Base-by-base conservation (phyloP, 345 rosid genomes). In the Rhizophora apiculata region DNA sequence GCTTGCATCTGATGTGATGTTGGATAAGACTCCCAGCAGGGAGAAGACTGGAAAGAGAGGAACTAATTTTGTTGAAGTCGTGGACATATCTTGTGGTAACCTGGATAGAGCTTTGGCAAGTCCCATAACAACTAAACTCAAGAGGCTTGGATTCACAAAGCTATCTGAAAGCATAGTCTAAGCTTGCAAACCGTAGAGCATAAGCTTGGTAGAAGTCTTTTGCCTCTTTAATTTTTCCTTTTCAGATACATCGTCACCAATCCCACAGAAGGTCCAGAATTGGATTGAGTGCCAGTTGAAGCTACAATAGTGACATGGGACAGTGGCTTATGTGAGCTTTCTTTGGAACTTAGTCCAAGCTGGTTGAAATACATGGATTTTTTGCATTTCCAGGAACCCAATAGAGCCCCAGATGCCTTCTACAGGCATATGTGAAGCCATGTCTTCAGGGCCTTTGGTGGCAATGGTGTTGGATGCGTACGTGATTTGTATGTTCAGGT, bases 111-210 rank as follows among this genome's bases (percentile, higher is more conserved):
- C 89, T 54, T 87, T 97, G 99, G 80, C 89, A 32, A 81, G 74
- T 70, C 96, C 97, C 8, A 72, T 89, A 72, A 83, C 95, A 16
- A 90, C 73, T 66, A 84, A 83, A 70, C 94, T 95, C 79, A 95
- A 83, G 86, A 95, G 92, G 83, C 96, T 92, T 64, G 86, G 97
- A 60, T 95, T 92, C 88, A 90, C 99, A 24, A 95, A 92, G 81
- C 92, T 95, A 65, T 85, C 86, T 1, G 88, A 92, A 70, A 90
- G 89, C 76, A 74, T 84, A 70, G 57, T 77, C 78, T 95, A 88
- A 77, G 73, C 72, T 64, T 75, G 82, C 80, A 76, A 61, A 85
- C 86, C 79, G 66, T 81, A 0, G 91, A 81, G 68, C 92, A 89
- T 39, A 85, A 81, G 46, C 82, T 79, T 24, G 85, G 85, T 72